Percentiles rank a stretch among this genome's conserved stretches.
phyloP scores from a whole-genome alignment of 768 basidiomycete species.

The Melanogaster broomeanus region DNA sequence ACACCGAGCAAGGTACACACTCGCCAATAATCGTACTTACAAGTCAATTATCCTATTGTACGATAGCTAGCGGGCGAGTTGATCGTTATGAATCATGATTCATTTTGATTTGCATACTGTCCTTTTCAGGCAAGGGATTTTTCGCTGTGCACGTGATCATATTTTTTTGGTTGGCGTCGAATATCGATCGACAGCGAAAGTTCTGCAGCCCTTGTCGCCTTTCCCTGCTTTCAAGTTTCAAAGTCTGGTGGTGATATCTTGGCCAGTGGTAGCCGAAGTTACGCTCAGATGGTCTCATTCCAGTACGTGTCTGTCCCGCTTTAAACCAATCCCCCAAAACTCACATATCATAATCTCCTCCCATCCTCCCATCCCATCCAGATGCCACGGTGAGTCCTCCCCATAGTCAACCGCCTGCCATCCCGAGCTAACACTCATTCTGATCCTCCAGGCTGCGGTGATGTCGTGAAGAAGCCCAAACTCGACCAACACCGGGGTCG shows the following conservation, averaged over 20 bases:
- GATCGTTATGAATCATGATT: no score
- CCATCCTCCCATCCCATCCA: slow-evolving; percentile 31
- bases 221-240: no score
- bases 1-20: neutral
- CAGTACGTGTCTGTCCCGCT: slow-evolving; percentile 46
- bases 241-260: no score
- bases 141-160: neutral
- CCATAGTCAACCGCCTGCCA: neutral
- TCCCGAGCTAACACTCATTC: neutral
- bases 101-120: no score
- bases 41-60: neutral
- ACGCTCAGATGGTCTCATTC: slow-evolving; percentile 64
- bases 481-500: slow-evolving; percentile 71
- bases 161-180: neutral
- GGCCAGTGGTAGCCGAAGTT: neutral
- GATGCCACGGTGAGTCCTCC: slow-evolving; percentile 64
- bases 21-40: neutral
- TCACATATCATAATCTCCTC: neutral
- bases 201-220: no score
- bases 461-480: slow-evolving; percentile 93
- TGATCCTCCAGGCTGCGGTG: slow-evolving; percentile 60
- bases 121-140: neutral
- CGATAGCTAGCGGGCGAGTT: no score
- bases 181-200: no score
- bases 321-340: neutral